A percentile compares a stretch with the other conserved stretches of the same genome.
Evolutionary conservation across 192 early-diverging fungal genomes (phyloP).

Genomic region (Coemansia sp.): DNA sequence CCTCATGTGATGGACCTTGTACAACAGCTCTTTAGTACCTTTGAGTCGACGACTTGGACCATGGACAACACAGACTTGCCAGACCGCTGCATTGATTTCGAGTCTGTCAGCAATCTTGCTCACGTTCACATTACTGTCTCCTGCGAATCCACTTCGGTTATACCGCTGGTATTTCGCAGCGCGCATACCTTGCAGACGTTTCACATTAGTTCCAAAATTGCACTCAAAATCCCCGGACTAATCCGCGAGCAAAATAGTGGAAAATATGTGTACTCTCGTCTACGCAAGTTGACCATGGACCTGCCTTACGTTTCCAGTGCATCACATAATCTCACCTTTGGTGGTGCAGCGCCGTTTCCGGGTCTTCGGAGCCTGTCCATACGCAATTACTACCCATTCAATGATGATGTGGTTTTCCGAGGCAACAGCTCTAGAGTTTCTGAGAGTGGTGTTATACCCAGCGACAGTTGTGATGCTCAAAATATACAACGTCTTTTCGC

Average conservation of each 20-base stretch:
- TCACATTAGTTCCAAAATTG: not conserved
- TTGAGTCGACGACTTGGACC: no score
- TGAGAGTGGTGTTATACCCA: not conserved
- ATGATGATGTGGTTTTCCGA: constrained; percentile 6
- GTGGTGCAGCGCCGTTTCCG: constrained; percentile 3
- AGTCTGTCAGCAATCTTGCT: not conserved
- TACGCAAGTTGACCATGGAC: not conserved
- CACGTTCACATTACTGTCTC: not conserved
- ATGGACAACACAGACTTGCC: no score
- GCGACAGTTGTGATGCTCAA: not conserved
- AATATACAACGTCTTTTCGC: not conserved
- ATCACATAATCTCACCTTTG: not conserved
- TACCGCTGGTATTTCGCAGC: not conserved
- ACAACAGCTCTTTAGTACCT: no score
- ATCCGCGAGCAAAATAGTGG: not conserved
- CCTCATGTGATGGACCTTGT: not conserved
- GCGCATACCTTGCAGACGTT: not conserved
- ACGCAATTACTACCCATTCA: not conserved
- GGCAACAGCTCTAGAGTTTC: not conserved
- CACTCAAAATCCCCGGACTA: not conserved
- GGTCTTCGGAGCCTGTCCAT: not conserved
- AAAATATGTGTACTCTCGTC: not conserved
- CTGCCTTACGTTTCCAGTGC: no score
- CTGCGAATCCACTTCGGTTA: not conserved
- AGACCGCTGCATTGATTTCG: not conserved